Conservation (phyloP, 23 red algal species). For the Chondrus crispus region DNA sequence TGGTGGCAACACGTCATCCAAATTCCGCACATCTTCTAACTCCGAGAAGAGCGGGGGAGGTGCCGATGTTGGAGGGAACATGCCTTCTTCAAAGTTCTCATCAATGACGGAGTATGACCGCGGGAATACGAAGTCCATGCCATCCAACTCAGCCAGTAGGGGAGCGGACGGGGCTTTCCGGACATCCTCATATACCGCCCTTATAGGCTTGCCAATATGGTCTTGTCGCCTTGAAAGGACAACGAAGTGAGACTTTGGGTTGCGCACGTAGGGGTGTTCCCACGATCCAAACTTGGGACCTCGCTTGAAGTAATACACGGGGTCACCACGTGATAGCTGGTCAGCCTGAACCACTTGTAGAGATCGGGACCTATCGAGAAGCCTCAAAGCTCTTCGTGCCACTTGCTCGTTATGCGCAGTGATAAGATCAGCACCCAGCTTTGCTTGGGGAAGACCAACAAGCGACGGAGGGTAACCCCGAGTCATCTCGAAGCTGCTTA, state of each 20-base stretch:
- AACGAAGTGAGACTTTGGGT: background rate
- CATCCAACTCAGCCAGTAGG: slow-evolving; percentile 2
- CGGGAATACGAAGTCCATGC: background rate
- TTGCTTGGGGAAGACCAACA: background rate
- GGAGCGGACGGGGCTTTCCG: background rate
- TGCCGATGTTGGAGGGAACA: background rate
- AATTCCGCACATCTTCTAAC: no score
- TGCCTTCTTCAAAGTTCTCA: background rate
- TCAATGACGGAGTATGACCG: background rate
- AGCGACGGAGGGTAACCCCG: background rate
- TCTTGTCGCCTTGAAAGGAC: background rate
- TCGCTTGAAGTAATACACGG: slow-evolving; percentile 30
- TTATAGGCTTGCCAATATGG: background rate
- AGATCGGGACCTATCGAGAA: no score
- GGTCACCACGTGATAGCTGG: no score
- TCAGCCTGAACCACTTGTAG: no score
- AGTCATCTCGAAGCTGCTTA: background rate
- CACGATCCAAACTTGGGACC: slow-evolving; percentile 33
- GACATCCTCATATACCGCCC: slow-evolving; percentile 39
- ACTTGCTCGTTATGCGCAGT: no score
- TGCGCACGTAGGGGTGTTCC: background rate
- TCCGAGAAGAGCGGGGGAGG: background rate
- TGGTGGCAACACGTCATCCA: no score
- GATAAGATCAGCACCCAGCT: no score
- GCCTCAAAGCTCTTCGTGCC: no score